A percentile compares a stretch with the other conserved stretches of the same genome.
Conservation (phyloP, 2,329 filamentous ascomycete genomes). For the Cordyceps militaris region DNA sequence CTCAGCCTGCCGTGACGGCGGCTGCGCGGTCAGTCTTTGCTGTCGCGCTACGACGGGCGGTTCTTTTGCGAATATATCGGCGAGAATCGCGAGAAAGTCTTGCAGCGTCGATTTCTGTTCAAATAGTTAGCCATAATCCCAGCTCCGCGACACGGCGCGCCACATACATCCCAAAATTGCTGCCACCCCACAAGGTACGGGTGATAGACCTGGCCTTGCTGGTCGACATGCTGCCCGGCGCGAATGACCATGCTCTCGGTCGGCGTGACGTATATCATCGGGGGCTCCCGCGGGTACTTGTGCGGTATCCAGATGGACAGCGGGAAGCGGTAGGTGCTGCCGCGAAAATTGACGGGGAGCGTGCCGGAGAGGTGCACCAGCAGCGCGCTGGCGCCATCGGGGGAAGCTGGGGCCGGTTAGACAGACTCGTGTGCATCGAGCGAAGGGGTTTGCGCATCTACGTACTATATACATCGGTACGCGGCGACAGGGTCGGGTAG, state of each 20-base stretch:
- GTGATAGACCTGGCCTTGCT: slow-evolving; percentile 90
- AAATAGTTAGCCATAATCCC: slow-evolving; percentile 16
- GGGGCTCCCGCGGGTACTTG: slow-evolving; percentile 77
- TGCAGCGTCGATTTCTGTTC: slow-evolving; percentile 69
- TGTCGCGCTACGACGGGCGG: slow-evolving; percentile 79
- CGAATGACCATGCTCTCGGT: slow-evolving; percentile 83
- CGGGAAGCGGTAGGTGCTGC: slow-evolving; percentile 83
- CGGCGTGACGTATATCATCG: slow-evolving; percentile 82
- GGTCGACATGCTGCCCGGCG: slow-evolving; percentile 89
- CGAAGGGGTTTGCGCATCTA: slow-evolving; percentile 2
- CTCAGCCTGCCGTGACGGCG: slow-evolving; percentile 25
- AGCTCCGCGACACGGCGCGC: not conserved
- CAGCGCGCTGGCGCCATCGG: slow-evolving; percentile 78
- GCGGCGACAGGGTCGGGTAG: slow-evolving; percentile 72
- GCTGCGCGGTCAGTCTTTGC: slow-evolving; percentile 36
- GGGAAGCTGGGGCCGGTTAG: slow-evolving; percentile 59
- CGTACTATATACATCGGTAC: slow-evolving; percentile 93
- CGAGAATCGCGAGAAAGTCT: slow-evolving; percentile 75
- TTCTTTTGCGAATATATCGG: slow-evolving; percentile 88
- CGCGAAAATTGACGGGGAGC: slow-evolving; percentile 84
- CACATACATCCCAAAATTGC: slow-evolving; percentile 80
- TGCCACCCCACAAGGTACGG: slow-evolving; percentile 89
- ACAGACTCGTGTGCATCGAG: not conserved
- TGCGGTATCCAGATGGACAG: slow-evolving; percentile 91
- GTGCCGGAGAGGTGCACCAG: slow-evolving; percentile 83